A percentile compares a stretch with the other conserved stretches of the same genome.
Conservation (phyloP, 2,329 filamentous ascomycete genomes). For the Xylaria sp. region DNA sequence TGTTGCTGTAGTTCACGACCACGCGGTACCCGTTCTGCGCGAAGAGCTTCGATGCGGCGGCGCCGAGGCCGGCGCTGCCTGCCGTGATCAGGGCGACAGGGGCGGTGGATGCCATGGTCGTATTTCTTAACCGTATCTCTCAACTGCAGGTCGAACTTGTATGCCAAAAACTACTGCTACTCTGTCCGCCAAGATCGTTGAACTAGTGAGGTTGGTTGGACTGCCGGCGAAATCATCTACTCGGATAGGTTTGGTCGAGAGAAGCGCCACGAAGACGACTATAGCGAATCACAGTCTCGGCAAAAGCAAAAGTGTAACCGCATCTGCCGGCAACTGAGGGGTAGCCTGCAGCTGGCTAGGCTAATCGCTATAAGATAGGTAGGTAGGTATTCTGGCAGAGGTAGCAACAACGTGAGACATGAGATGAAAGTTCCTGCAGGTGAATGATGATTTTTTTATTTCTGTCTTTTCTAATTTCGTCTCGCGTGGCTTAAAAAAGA, state of each 20-base stretch:
- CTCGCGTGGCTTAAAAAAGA: not conserved
- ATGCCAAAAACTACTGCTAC: no score
- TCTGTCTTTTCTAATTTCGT: not conserved
- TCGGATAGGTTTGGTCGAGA: no score
- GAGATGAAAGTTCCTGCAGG: not conserved
- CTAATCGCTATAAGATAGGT: not conserved
- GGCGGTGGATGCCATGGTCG: conserved; percentile 41
- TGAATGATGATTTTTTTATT: not conserved
- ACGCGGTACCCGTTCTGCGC: conserved; percentile 75
- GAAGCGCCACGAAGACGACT: not conserved
- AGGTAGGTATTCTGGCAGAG: not conserved
- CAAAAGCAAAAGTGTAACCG: not conserved
- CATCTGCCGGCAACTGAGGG: not conserved
- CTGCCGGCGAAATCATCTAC: no score
- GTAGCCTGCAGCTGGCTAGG: not conserved
- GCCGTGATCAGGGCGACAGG: conserved; percentile 61
- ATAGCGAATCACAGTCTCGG: conserved; percentile 6
- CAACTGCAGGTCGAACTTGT: no score
- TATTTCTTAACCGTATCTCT: no score
- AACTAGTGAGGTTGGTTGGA: no score
- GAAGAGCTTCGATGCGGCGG: conserved; percentile 73
- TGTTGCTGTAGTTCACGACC: conserved; percentile 78
- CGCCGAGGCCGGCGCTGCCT: conserved; percentile 75
- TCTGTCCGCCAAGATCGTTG: no score
- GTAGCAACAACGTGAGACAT: not conserved